These are phyloP conservation scores for Plantago major DNA, from an alignment of 257 asterid species.

Conservation along the genomic window DNA sequence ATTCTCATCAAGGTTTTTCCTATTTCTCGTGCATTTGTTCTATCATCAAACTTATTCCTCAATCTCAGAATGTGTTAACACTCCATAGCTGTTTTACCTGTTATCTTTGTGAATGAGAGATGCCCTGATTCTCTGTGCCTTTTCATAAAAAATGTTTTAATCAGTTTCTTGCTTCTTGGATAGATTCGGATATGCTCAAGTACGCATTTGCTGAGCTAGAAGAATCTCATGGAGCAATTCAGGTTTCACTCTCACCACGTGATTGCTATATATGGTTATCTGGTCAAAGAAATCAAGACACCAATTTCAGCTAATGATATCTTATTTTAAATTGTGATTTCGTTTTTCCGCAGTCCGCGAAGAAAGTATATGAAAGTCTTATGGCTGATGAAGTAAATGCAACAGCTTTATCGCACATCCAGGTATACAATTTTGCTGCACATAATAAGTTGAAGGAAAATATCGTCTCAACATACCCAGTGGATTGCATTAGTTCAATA, in stretches of 20 bases:
- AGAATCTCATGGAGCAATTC: conserved; percentile 85
- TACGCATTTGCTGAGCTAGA: conserved; percentile 97
- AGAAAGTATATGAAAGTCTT: conserved; percentile 79
- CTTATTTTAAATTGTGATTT: conserved; percentile 11
- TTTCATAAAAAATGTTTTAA: conserved; percentile 11
- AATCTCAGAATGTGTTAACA: not conserved
- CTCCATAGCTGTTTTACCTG: not conserved
- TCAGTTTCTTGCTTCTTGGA: conserved; percentile 21
- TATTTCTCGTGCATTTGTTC: conserved; percentile 1
- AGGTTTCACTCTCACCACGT: conserved; percentile 36
- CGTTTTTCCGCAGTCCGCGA: conserved; percentile 61
- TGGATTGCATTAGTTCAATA: no score
- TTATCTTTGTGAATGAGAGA: conserved; percentile 9
- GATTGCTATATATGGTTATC: conserved; percentile 7
- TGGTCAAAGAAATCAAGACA: not conserved
- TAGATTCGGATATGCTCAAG: conserved; percentile 88
- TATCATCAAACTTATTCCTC: not conserved
- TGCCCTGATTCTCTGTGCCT: conserved; percentile 8
- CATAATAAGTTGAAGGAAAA: not conserved
- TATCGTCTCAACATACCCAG: no score
- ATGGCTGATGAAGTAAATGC: conserved; percentile 75
- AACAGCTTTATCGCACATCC: conserved; percentile 85
- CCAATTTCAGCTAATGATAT: not conserved
- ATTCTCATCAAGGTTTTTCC: conserved; percentile 17
- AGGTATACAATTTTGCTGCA: conserved; percentile 34